phyloP scores from a whole-genome alignment of 2,329 filamentous ascomycete species.

The Verruconis gallopava region DNA sequence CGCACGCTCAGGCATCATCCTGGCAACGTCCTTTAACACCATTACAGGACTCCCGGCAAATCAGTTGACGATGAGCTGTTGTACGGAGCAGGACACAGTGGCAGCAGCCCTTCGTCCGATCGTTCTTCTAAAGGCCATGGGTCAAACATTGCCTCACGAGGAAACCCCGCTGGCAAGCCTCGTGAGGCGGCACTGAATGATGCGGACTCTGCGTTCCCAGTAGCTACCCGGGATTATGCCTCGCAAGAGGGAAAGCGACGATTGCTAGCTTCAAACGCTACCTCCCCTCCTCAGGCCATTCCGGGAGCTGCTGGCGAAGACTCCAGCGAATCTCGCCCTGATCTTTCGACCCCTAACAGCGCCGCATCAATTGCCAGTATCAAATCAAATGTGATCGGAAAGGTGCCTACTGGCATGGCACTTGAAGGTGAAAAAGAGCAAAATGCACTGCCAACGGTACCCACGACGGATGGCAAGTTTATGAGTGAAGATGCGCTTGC shows the following conservation, averaged over 20 bases:
- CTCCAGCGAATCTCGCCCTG: neutral
- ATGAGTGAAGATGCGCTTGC: neutral
- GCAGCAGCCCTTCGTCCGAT: neutral
- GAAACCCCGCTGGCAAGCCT: no score
- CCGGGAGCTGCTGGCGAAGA: neutral
- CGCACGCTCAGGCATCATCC: no score
- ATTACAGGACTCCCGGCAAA: neutral
- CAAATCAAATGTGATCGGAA: conserved; percentile 7
- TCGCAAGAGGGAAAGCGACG: no score
- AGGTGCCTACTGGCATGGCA: neutral
- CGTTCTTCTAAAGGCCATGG: neutral
- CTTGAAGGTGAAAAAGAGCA: neutral
- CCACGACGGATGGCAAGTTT: conserved; percentile 1
- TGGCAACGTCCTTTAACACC: no score
- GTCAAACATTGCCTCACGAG: no score
- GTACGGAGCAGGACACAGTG: neutral
- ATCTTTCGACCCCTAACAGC: neutral
- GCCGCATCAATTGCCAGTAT: conserved; percentile 2
- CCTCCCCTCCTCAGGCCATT: neutral
- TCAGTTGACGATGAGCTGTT: neutral
- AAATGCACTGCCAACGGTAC: neutral
- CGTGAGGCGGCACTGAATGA: no score
- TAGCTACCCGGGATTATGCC: no score
- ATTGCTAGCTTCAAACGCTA: no score
- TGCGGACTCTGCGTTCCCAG: no score